Evolutionary conservation across 371 early-diverging fungal species (phyloP).

Genomic region (Capillidium heterosporum): DNA sequence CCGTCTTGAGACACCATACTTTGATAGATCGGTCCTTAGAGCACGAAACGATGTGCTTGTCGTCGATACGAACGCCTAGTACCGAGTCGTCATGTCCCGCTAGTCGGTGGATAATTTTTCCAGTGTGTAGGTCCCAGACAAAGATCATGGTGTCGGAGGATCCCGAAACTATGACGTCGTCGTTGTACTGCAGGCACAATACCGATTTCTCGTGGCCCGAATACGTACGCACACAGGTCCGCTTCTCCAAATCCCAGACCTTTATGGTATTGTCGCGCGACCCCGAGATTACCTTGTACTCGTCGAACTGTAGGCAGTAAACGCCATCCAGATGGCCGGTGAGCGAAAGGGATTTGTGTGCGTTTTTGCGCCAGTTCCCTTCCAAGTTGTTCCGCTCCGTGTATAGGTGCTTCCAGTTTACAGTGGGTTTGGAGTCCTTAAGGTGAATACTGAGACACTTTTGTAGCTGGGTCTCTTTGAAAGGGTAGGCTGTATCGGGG

Average conservation of each 20-base stretch:
- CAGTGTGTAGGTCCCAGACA: slow-evolving; percentile 56
- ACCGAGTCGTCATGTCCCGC: slow-evolving; percentile 46
- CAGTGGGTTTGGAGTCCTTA: slow-evolving; percentile 13
- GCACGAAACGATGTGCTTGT: slow-evolving; percentile 50
- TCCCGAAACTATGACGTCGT: slow-evolving; percentile 55
- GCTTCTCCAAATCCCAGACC: slow-evolving; percentile 58
- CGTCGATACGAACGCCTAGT: slow-evolving; percentile 42
- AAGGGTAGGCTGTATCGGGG: no score
- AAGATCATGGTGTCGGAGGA: slow-evolving; percentile 63
- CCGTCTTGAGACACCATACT: slow-evolving; percentile 48
- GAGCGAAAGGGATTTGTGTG: slow-evolving; percentile 28
- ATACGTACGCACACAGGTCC: slow-evolving; percentile 32
- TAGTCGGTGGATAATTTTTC: slow-evolving; percentile 30
- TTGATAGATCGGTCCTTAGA: slow-evolving; percentile 75
- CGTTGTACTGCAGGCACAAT: slow-evolving; percentile 61
- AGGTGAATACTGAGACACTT: slow-evolving; percentile 15
- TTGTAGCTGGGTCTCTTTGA: no score
- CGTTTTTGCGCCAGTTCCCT: slow-evolving; percentile 46
- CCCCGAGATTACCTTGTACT: slow-evolving; percentile 47
- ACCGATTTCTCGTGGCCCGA: slow-evolving; percentile 65
- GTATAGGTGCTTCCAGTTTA: slow-evolving; percentile 52
- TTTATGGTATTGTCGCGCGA: slow-evolving; percentile 67
- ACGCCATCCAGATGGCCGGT: slow-evolving; percentile 81
- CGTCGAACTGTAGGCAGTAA: slow-evolving; percentile 76
- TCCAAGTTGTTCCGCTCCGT: slow-evolving; percentile 30